Conservation (phyloP, 164 flowering plant species). For the Piper longum region DNA sequence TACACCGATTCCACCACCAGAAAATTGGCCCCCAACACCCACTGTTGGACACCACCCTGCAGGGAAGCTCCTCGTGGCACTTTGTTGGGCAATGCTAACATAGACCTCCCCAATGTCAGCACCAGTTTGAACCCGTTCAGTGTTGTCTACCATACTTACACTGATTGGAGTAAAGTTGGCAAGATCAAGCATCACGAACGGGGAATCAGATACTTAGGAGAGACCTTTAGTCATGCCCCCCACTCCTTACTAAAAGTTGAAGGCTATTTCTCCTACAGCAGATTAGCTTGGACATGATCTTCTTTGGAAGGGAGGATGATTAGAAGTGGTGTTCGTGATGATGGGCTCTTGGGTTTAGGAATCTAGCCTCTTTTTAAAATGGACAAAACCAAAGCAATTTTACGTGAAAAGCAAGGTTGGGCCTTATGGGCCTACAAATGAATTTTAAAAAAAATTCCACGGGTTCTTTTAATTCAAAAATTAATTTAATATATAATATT, state of each 20-base stretch:
- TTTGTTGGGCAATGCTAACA: constrained; percentile 12
- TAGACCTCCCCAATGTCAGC: constrained; percentile 22
- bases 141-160: constrained; percentile 6
- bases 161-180: constrained; percentile 7
- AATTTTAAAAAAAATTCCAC: too few relatives aligned
- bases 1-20: constrained; percentile 5
- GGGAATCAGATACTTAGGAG: constrained; percentile 10
- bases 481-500: too few relatives aligned
- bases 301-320: constrained; percentile 12
- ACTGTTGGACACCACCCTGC: constrained; percentile 5
- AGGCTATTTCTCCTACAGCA: constrained; percentile 10
- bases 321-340: constrained; percentile 7
- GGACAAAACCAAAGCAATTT: too few relatives aligned
- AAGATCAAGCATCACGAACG: constrained; percentile 18
- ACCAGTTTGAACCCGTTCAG: constrained; percentile 22
- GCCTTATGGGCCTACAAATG: too few relatives aligned
- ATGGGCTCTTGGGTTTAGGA: constrained; percentile 11
- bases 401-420: too few relatives aligned
- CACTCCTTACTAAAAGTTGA: constrained; percentile 14
- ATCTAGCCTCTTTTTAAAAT: constrained; percentile 8
- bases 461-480: too few relatives aligned
- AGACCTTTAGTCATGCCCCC: constrained; percentile 29
- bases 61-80: constrained; percentile 12
- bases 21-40: constrained; percentile 3
- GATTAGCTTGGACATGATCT: constrained; percentile 14